phyloP scores from a whole-genome alignment of 148 eudicot genomes.

The Hydrangea macrophylla region DNA sequence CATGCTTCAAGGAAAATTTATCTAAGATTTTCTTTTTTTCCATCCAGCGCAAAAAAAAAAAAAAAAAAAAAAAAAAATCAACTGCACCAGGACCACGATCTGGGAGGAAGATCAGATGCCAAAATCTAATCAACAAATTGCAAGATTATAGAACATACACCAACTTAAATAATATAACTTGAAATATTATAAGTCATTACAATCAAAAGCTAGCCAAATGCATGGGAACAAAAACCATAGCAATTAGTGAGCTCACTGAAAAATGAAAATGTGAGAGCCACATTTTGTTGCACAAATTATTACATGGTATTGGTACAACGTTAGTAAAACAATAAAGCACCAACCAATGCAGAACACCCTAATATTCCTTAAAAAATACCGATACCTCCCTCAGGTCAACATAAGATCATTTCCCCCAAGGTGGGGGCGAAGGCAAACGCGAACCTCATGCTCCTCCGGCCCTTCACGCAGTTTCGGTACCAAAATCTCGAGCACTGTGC shows the following conservation, averaged over 20 bases:
- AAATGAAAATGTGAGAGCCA: conserved; percentile 4
- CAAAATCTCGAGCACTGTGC: conserved; percentile 45
- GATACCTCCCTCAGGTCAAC: conserved; percentile 21
- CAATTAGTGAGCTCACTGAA: conserved; percentile 1
- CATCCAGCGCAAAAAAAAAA: too few species aligned
- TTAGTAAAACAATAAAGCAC: conserved; percentile 17
- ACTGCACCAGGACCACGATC: background rate
- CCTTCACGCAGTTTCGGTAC: conserved; percentile 52
- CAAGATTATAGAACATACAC: background rate
- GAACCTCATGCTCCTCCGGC: conserved; percentile 58
- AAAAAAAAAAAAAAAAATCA: background rate
- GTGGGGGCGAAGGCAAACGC: conserved; percentile 48
- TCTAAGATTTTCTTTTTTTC: too few species aligned
- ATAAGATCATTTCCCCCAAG: conserved; percentile 34
- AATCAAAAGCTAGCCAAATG: conserved; percentile 17
- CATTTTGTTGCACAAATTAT: conserved; percentile 7
- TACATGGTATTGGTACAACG: conserved; percentile 6
- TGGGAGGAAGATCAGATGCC: background rate
- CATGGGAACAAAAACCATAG: conserved; percentile 17
- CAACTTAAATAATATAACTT: conserved; percentile 1
- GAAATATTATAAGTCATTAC: background rate
- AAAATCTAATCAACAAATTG: background rate
- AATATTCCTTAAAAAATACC: background rate
- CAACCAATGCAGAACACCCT: conserved; percentile 11
- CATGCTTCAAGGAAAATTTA: too few species aligned